A percentile compares a stretch with the other conserved stretches of the same genome.
These are phyloP conservation scores for Panus rudis DNA, from an alignment of 768 basidiomycete genomes.

Conservation along the genomic window DNA sequence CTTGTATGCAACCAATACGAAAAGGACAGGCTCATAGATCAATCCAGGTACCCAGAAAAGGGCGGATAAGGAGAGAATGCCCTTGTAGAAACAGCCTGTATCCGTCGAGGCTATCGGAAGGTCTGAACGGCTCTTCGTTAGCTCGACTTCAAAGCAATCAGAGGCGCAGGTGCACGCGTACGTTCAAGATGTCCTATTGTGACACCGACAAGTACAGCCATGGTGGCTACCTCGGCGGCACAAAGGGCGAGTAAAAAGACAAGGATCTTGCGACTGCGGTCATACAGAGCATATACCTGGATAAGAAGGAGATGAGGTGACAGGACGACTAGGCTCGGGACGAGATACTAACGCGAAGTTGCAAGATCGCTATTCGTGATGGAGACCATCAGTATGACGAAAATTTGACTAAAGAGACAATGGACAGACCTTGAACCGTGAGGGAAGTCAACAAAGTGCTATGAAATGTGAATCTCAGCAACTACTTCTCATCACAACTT, in stretches of 20 bases:
- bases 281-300: constrained; percentile 13
- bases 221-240: constrained; percentile 3
- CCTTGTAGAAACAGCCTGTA: constrained; percentile 18
- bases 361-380: constrained; percentile 9
- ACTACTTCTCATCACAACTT: not conserved
- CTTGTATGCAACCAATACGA: constrained; percentile 16
- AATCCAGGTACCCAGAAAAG: constrained; percentile 21
- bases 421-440: constrained; percentile 1
- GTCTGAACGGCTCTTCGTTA: constrained; percentile 4
- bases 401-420: not conserved
- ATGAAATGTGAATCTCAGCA: not conserved
- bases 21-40: constrained; percentile 20
- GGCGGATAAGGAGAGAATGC: constrained; percentile 13
- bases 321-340: not conserved
- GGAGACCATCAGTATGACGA: not conserved
- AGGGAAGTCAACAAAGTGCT: not conserved
- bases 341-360: constrained; percentile 7
- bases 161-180: not conserved
- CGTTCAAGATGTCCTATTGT: constrained; percentile 10
- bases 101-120: constrained; percentile 17
- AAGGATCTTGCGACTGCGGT: constrained; percentile 6
- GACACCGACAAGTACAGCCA: constrained; percentile 9
- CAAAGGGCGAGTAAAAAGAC: constrained; percentile 4
- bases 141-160: not conserved
- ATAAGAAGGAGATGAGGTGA: not conserved